Evolutionary conservation across 2,329 filamentous ascomycete genomes (phyloP).

Genomic region (Fusarium oligoseptatum): DNA sequence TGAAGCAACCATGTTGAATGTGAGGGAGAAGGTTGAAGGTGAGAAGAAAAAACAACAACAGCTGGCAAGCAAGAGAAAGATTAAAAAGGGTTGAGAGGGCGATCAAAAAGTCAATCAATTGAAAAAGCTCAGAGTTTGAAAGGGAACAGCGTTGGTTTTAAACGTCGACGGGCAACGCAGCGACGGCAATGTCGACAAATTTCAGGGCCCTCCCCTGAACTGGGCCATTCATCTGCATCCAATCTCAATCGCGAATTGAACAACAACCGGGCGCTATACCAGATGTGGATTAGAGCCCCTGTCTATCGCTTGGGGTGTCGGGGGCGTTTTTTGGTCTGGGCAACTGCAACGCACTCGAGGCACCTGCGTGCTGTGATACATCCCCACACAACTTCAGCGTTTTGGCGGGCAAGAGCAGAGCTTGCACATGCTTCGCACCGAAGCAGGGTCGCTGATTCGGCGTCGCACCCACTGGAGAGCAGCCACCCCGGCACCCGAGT

Average conservation of each 20-base stretch:
- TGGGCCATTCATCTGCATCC: constrained; percentile 43
- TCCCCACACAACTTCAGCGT: constrained; percentile 20
- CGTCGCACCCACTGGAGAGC: neutral
- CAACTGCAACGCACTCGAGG: constrained; percentile 9
- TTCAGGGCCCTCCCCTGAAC: constrained; percentile 47
- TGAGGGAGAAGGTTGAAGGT: constrained; percentile 32
- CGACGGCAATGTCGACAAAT: constrained; percentile 45
- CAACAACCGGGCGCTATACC: constrained; percentile 39
- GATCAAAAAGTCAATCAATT: constrained; percentile 22
- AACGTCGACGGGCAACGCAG: constrained; percentile 37
- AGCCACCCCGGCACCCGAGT: constrained; percentile 18
- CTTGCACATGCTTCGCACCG: neutral
- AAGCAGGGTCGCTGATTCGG: constrained; percentile 10
- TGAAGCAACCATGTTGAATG: constrained; percentile 60
- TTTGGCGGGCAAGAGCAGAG: constrained; percentile 18
- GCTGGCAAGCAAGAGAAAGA: constrained; percentile 6
- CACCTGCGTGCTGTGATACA: constrained; percentile 16
- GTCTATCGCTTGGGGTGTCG: constrained; percentile 33
- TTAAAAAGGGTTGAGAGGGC: constrained; percentile 14
- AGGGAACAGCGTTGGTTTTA: constrained; percentile 43
- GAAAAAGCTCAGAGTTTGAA: constrained; percentile 24
- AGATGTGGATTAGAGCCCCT: constrained; percentile 22
- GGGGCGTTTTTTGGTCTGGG: constrained; percentile 30
- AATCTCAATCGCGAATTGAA: constrained; percentile 47
- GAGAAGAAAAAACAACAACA: constrained; percentile 15